A percentile compares a stretch with the other conserved stretches of the same genome.
Conservation (phyloP, 139 green algal species). For the Chlorella sorokiniana region DNA sequence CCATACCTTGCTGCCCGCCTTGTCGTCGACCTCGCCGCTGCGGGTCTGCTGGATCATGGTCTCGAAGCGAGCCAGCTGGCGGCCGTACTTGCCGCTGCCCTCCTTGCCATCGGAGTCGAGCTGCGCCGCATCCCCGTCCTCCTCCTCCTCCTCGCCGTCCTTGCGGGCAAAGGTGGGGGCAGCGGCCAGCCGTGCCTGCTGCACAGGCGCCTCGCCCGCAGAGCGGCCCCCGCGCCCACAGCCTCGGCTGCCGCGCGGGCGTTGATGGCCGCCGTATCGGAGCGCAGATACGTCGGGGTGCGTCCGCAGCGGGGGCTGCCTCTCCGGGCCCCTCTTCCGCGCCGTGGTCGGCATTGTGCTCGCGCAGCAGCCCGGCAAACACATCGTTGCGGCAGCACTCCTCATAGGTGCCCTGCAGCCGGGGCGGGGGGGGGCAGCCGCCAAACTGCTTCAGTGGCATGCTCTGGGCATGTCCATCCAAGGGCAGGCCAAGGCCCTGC, state of each 20-base stretch:
- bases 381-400: conserved; percentile 57
- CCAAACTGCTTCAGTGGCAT: background rate
- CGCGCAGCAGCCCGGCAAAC: conserved; percentile 46
- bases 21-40: background rate
- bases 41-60: conserved; percentile 40
- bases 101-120: background rate
- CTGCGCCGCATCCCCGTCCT: background rate
- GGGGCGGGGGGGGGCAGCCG: background rate
- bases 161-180: conserved; percentile 4
- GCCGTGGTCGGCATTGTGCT: conserved; percentile 50
- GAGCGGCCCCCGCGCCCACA: background rate
- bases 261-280: background rate
- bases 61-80: conserved; percentile 29
- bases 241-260: background rate
- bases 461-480: too few species aligned
- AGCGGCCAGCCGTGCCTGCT: conserved; percentile 19
- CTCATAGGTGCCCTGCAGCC: conserved; percentile 63
- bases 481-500: too few species aligned
- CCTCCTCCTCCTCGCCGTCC: background rate
- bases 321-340: conserved; percentile 38
- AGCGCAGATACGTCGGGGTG: too few species aligned
- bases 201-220: conserved; percentile 2
- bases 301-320: background rate
- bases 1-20: background rate
- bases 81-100: conserved; percentile 10